Base-by-base conservation (phyloP, 257 asterid genomes). In the Mentha longifolia region DNA sequence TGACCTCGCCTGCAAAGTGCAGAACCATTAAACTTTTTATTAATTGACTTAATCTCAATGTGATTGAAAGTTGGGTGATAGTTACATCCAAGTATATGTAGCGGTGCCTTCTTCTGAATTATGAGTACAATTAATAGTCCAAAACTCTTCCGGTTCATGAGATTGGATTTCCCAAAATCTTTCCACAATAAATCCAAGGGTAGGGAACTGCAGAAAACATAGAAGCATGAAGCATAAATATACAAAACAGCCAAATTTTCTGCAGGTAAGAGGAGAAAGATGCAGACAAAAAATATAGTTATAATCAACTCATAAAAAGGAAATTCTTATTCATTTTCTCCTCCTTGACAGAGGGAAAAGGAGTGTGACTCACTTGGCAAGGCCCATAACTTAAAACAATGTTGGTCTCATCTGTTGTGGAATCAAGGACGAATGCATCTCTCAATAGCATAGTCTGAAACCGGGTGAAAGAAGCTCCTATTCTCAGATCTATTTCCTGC, bases 401-500 rank as follows among this genome's bases (percentile, higher is more conserved):
- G 80, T 85, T 95, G 73, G 80, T 82, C 67, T 88, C 95, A 49
- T 86, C 96, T 7, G 91, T 52, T 68, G 82, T 76, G 67, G 86
- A 69, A 81, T 95, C 96, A 45, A 95, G 81, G 70, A 88, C 75
- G 81, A 91, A 95, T 72, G 97, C 95, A 85, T 90, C 91, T 82
- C 78, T 89, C 85, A 95, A 77, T 73, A 95, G 86, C 92, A 95
- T 85, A 25, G 99, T 95, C 80, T 95, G 99, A 76, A 95, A 95
- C 76, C 99, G 89, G 62, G 99, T 92, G 86, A 95, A 95, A 76
- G 99, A 89, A 73, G 99, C 99, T 47, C 99, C 98, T 1, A 95
- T 95, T 20, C 99, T 88, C 63, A 95, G 97, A 85, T 95, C 99
- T 76, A 95, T 89, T 87, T 95, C 99, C 99, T 94, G 87, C 86